Evolutionary conservation across 1,284 basidiomycete genomes (phyloP).

Genomic region (Leccinum subspadiceum): DNA sequence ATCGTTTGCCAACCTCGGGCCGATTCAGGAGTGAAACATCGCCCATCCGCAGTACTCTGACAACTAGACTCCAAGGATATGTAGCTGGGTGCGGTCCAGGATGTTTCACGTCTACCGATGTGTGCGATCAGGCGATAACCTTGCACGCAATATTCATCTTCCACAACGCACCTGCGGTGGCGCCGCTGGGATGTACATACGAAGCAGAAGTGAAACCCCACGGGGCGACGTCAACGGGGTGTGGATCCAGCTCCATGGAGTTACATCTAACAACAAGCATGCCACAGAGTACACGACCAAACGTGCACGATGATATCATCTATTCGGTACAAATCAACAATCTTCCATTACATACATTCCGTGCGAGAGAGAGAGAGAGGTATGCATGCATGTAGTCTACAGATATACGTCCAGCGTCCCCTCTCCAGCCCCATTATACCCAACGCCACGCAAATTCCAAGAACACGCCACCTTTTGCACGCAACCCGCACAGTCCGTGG

Average conservation of each 20-base stretch:
- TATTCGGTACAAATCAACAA: no score
- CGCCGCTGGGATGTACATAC: no score
- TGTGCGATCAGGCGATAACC: background rate
- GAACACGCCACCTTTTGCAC: slow-evolving; percentile 32
- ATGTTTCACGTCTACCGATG: background rate
- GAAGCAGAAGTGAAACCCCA: no score
- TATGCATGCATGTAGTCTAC: background rate
- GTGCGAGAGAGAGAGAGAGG: background rate
- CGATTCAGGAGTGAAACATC: no score
- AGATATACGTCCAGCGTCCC: slow-evolving; percentile 13
- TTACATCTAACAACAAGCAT: no score
- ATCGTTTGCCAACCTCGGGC: background rate
- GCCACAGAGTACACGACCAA: no score
- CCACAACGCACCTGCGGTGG: no score
- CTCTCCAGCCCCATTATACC: slow-evolving; percentile 32
- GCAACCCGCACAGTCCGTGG: slow-evolving; percentile 32
- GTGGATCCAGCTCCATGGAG: no score
- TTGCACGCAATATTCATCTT: slow-evolving; percentile 25
- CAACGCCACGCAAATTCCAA: slow-evolving; percentile 45
- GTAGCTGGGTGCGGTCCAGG: background rate
- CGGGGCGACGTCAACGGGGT: no score
- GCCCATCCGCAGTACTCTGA: background rate
- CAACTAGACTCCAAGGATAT: background rate
- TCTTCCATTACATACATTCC: no score
- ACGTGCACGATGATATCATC: no score